Evolutionary conservation across 1,284 basidiomycete species (phyloP).

Genomic region (Sanghuangporus sanghuang): DNA sequence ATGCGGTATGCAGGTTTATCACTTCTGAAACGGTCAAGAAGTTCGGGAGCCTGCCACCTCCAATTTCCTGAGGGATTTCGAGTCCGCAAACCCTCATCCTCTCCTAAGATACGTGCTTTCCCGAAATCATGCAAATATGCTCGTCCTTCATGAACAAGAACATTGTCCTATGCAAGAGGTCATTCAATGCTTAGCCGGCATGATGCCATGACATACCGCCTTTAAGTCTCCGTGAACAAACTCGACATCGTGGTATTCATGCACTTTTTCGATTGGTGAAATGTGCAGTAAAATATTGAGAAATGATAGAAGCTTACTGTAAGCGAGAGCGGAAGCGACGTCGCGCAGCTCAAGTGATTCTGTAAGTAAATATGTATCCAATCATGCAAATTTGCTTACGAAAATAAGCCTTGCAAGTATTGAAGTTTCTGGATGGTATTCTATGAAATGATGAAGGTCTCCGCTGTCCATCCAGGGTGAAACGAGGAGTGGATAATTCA

Average conservation of each 20-base stretch:
- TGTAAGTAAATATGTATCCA: too few species aligned
- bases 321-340: not conserved
- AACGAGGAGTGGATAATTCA: not conserved
- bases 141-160: not conserved
- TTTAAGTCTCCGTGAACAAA: not conserved
- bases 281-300: too few species aligned
- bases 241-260: not conserved
- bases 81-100: not conserved
- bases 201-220: not conserved
- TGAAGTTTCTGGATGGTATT: not conserved
- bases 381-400: too few species aligned
- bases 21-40: not conserved
- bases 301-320: too few species aligned
- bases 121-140: not conserved
- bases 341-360: not conserved
- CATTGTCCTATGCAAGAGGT: not conserved
- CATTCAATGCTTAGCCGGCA: too few species aligned
- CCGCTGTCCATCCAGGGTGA: conserved; percentile 2
- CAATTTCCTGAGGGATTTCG: not conserved
- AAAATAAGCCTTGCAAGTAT: not conserved
- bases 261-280: too few species aligned
- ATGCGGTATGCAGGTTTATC: not conserved
- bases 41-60: not conserved
- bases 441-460: not conserved
- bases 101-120: not conserved